Conservation (phyloP, 441 rosid genomes). For the Brassica hybrid region DNA sequence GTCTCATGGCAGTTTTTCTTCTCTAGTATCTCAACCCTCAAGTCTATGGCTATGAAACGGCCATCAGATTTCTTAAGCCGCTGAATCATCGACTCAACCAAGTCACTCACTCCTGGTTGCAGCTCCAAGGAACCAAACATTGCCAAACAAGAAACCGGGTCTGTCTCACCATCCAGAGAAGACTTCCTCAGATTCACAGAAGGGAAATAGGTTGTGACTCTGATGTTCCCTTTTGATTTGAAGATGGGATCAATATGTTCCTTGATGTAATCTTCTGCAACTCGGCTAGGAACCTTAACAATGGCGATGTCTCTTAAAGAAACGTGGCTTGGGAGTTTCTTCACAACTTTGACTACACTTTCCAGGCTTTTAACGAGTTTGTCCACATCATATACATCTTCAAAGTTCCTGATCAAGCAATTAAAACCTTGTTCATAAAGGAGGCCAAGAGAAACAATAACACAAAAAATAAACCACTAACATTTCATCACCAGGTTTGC, state of each 20-base stretch:
- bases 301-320: conserved; percentile 71
- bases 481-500: conserved; percentile 91
- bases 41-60: conserved; percentile 85
- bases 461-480: conserved; percentile 86
- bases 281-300: conserved; percentile 87
- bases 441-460: conserved; percentile 46
- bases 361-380: conserved; percentile 72
- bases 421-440: conserved; percentile 3
- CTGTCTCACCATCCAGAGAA: conserved; percentile 52
- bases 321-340: conserved; percentile 54
- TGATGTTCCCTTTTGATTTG: conserved; percentile 73
- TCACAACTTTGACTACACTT: conserved; percentile 70
- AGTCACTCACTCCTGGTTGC: conserved; percentile 71
- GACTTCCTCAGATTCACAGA: conserved; percentile 84
- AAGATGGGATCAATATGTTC: conserved; percentile 78
- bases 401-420: conserved; percentile 74
- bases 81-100: conserved; percentile 78
- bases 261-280: no score
- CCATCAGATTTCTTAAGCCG: conserved; percentile 73
- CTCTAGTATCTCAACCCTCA: conserved; percentile 76
- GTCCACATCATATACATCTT: conserved; percentile 80
- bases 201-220: conserved; percentile 90
- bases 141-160: conserved; percentile 77
- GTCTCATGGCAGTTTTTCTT: conserved; percentile 68
- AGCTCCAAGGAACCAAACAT: conserved; percentile 84